A percentile compares a stretch with the other conserved stretches of the same genome.
These are phyloP conservation scores for Talaromyces pinophilus DNA, from an alignment of 2,329 filamentous ascomycete species.

Conservation along the genomic window DNA sequence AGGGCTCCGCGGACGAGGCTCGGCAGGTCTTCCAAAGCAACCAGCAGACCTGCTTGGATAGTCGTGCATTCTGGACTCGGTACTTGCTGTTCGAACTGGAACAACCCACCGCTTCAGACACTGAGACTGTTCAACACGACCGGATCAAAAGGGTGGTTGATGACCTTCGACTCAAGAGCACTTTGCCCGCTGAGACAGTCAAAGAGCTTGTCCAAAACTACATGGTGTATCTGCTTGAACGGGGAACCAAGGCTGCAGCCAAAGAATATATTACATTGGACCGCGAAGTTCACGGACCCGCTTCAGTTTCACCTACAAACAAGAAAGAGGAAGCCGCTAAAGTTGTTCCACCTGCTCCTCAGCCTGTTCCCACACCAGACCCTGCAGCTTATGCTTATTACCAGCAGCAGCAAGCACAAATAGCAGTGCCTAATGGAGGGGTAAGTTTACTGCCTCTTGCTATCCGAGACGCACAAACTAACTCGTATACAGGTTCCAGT, in stretches of 20 bases:
- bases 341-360: slow-evolving; percentile 27
- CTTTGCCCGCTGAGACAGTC: slow-evolving; percentile 66
- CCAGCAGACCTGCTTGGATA: slow-evolving; percentile 79
- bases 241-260: slow-evolving; percentile 79
- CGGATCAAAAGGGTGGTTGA: slow-evolving; percentile 81
- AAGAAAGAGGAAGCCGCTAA: slow-evolving; percentile 35
- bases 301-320: slow-evolving; percentile 40
- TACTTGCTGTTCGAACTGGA: slow-evolving; percentile 88
- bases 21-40: slow-evolving; percentile 82
- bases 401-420: slow-evolving; percentile 24
- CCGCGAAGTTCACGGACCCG: slow-evolving; percentile 75
- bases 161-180: slow-evolving; percentile 71
- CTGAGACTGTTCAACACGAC: slow-evolving; percentile 65
- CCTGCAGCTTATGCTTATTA: slow-evolving; percentile 25
- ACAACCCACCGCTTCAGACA: slow-evolving; percentile 68
- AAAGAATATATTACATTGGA: slow-evolving; percentile 84
- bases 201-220: slow-evolving; percentile 77
- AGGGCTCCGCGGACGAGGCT: slow-evolving; percentile 76
- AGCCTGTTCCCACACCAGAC: slow-evolving; percentile 25
- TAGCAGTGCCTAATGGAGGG: slow-evolving; percentile 20
- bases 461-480: not conserved
- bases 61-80: slow-evolving; percentile 82
- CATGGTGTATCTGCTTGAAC: slow-evolving; percentile 78
- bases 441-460: slow-evolving; percentile 14
- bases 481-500: slow-evolving; percentile 1